Base-by-base conservation (phyloP, 345 rosid species). In the Bretschneidera sinensis region DNA sequence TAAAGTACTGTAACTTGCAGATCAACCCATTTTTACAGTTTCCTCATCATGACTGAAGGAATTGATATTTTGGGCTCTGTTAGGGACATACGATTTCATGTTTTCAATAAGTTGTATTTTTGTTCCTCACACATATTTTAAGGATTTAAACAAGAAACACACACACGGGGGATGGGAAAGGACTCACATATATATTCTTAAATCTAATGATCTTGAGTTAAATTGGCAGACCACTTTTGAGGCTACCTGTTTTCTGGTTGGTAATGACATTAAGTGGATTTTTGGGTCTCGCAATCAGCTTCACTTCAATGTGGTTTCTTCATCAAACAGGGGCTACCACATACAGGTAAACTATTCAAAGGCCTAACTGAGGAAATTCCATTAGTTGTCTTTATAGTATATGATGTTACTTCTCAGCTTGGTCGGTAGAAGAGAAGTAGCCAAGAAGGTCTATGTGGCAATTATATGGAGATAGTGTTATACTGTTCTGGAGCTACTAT, bases 231-330 rank as follows among this genome's bases (percentile, higher is more conserved):
- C 99, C 97, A 20, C 92, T 94, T 54, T 72, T 94, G 63, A 80
- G 78, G 69, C 68, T 88, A 61, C 97, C 97, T 39, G 56, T 61
- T 74, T 94, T 94, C 73, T 94, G 99, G 99, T 57, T 84, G 69
- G 96, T 94, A 31, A 81, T 78, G 72, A 90, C 99, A 24, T 75
- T 90, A 23, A 90, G 99, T 72, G 99, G 99, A 63, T 79, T 90
- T 63, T 73, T 94, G 60, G 99, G 99, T 54, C 83, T 94, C 55
- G 99, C 96, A 31, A 94, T 94, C 74, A 94, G 99, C 83, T 90
- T 94, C 78, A 80, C 96, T 66, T 94, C 99, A 17, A 86, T 94
- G 96, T 94, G 99, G 99, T 94, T 94, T 85, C 97, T 94, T 74
- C 96, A 90, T 73, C 97, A 94, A 74, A 94, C 99, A 10, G 96